Conservation (phyloP, 306 rosid species). For the Quercus bicolor region DNA sequence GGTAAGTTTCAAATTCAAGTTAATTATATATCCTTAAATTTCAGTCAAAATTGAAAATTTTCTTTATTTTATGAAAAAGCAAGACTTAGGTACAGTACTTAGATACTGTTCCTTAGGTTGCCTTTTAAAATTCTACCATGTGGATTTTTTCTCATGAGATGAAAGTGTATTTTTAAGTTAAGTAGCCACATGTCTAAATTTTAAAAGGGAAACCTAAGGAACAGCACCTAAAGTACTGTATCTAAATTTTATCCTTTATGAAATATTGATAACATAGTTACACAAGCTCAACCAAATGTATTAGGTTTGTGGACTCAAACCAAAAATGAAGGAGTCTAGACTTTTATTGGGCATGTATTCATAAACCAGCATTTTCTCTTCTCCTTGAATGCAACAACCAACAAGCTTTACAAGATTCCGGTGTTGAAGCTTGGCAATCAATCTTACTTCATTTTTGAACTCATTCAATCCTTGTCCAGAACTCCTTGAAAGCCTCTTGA, state of each 20-base stretch:
- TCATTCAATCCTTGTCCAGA: slow-evolving; percentile 60
- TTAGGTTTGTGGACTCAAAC: slow-evolving; percentile 21
- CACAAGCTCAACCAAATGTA: neutral
- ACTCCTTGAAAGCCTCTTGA: slow-evolving; percentile 47
- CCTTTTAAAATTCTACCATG: too few relatives aligned
- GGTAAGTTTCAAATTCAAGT: neutral
- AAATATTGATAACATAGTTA: neutral
- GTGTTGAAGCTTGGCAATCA: slow-evolving; percentile 67
- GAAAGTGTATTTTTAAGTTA: too few relatives aligned
- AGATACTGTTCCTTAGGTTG: too few relatives aligned
- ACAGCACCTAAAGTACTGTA: too few relatives aligned
- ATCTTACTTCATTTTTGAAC: slow-evolving; percentile 55
- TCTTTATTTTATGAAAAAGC: too few relatives aligned
- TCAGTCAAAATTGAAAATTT: neutral
- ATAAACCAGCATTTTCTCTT: slow-evolving; percentile 49
- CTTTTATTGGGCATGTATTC: slow-evolving; percentile 67
- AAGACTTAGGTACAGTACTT: too few relatives aligned
- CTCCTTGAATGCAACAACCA: slow-evolving; percentile 53
- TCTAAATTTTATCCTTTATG: too few relatives aligned
- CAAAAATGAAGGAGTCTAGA: slow-evolving; percentile 62
- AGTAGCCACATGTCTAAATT: too few relatives aligned
- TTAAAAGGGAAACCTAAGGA: too few relatives aligned
- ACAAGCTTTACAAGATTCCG: slow-evolving; percentile 62
- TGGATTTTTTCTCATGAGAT: too few relatives aligned
- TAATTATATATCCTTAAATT: neutral